These are phyloP conservation scores for Pholiota adiposa DNA, from an alignment of 1,284 basidiomycete species.

Conservation along the genomic window DNA sequence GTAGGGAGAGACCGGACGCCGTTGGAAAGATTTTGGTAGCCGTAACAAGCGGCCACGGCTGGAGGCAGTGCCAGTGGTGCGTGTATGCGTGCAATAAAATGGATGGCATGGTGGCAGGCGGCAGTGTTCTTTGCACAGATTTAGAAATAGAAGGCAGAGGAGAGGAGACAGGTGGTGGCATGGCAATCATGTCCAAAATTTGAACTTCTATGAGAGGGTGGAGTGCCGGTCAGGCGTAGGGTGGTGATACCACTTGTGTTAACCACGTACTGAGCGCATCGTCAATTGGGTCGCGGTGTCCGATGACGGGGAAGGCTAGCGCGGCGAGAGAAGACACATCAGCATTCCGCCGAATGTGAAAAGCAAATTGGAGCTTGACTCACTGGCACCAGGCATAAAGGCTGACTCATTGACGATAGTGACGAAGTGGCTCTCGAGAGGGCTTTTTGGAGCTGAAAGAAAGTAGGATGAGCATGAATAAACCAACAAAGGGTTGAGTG, in stretches of 20 bases:
- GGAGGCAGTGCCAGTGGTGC: constrained; percentile 12
- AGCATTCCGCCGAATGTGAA: not conserved
- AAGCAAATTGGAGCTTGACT: constrained; percentile 24
- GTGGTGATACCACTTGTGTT: not conserved
- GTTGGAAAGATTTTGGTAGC: constrained; percentile 16
- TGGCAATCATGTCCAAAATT: constrained; percentile 38
- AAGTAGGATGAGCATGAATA: not conserved
- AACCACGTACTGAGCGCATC: constrained; percentile 48
- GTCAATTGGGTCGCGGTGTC: constrained; percentile 47
- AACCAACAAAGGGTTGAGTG: not conserved
- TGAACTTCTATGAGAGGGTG: constrained; percentile 35
- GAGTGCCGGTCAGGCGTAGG: not conserved
- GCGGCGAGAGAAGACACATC: not conserved
- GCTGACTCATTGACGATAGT: not conserved
- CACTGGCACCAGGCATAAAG: constrained; percentile 42
- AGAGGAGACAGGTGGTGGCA: not conserved
- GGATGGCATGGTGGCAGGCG: constrained; percentile 11
- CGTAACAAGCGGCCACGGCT: constrained; percentile 28
- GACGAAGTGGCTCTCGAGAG: constrained; percentile 46
- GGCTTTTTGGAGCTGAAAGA: constrained; percentile 50
- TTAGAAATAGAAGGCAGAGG: constrained; percentile 8
- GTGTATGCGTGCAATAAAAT: constrained; percentile 8
- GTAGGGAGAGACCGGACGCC: constrained; percentile 16
- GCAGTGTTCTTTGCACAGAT: constrained; percentile 7
- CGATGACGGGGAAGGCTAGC: constrained; percentile 40